Conservation (phyloP, 2,329 filamentous ascomycete species). For the Westerdykella aurantiaca region DNA sequence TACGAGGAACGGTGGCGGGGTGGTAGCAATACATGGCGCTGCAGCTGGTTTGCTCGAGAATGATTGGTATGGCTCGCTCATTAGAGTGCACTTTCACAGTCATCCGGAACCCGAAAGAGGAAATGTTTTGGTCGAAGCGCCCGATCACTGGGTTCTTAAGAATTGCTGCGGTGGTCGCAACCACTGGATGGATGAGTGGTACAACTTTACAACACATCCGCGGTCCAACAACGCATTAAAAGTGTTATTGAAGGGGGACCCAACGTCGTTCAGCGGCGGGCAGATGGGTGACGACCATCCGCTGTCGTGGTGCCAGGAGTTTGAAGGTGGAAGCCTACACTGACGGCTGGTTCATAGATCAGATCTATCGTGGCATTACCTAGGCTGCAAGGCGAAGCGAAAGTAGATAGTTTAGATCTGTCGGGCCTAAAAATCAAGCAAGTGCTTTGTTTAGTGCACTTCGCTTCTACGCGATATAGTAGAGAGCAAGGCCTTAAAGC, state of each 20-base stretch:
- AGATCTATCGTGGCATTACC: constrained; percentile 15
- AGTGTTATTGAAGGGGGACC: constrained; percentile 18
- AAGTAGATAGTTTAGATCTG: too few relatives aligned
- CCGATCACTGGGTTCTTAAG: constrained; percentile 7
- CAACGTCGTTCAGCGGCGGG: constrained; percentile 15
- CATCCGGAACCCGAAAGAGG: constrained; percentile 20
- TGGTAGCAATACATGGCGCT: constrained; percentile 23
- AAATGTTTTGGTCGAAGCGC: constrained; percentile 10
- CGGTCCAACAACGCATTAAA: constrained; percentile 15
- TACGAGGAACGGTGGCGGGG: constrained; percentile 16
- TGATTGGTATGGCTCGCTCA: constrained; percentile 17
- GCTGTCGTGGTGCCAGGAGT: constrained; percentile 26
- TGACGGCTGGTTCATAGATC: constrained; percentile 18
- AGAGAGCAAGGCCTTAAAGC: too few relatives aligned
- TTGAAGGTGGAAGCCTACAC: constrained; percentile 24
- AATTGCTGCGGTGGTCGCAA: constrained; percentile 2
- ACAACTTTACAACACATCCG: constrained; percentile 23
- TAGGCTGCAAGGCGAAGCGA: constrained; percentile 10
- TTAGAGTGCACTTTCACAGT: constrained; percentile 23
- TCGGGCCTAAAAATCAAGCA: too few relatives aligned
- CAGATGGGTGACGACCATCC: constrained; percentile 24
- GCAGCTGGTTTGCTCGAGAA: constrained; percentile 20
- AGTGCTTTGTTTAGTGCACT: too few relatives aligned
- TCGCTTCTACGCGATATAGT: too few relatives aligned
- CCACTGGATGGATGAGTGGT: constrained; percentile 25